A percentile compares a stretch with the other conserved stretches of the same genome.
These are phyloP conservation scores for Globisporangium recalcitrans DNA, from an alignment of 352 stramenopile genomes.

Conservation along the genomic window DNA sequence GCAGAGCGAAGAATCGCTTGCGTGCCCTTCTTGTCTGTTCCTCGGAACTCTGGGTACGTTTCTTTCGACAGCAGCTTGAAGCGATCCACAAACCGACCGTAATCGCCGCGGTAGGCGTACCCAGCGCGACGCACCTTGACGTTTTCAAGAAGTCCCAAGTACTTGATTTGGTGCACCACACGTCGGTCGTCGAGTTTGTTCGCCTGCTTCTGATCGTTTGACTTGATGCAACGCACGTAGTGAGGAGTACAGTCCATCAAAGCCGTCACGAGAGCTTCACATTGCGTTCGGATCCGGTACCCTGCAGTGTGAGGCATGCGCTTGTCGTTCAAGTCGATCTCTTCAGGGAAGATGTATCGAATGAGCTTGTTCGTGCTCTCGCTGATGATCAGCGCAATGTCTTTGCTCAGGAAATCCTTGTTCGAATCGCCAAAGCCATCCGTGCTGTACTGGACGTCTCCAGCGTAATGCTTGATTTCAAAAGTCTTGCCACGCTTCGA, in stretches of 20 bases:
- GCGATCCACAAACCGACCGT: conserved; percentile 80
- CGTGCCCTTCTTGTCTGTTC: conserved; percentile 79
- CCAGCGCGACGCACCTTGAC: conserved; percentile 83
- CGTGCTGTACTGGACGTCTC: conserved; percentile 83
- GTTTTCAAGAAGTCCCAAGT: conserved; percentile 83
- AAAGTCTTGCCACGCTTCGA: conserved; percentile 84
- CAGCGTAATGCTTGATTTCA: conserved; percentile 82
- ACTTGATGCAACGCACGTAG: conserved; percentile 91
- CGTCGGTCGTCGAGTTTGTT: conserved; percentile 84
- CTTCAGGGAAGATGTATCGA: conserved; percentile 80
- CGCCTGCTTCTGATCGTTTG: conserved; percentile 85
- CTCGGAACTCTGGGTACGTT: conserved; percentile 76
- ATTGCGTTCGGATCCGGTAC: conserved; percentile 85
- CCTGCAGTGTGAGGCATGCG: conserved; percentile 73
- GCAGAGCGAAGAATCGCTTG: conserved; percentile 79
- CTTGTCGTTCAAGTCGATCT: conserved; percentile 79
- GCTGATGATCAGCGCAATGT: conserved; percentile 76
- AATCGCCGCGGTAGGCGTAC: conserved; percentile 84
- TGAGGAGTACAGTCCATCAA: conserved; percentile 89
- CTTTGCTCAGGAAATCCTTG: conserved; percentile 79
- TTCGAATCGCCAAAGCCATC: conserved; percentile 80
- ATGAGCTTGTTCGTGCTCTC: conserved; percentile 84
- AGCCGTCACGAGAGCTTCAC: conserved; percentile 78
- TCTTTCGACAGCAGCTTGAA: conserved; percentile 79
- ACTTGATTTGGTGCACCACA: conserved; percentile 87